Conservation (phyloP, 768 basidiomycete species). For the Pholiota microspora region DNA sequence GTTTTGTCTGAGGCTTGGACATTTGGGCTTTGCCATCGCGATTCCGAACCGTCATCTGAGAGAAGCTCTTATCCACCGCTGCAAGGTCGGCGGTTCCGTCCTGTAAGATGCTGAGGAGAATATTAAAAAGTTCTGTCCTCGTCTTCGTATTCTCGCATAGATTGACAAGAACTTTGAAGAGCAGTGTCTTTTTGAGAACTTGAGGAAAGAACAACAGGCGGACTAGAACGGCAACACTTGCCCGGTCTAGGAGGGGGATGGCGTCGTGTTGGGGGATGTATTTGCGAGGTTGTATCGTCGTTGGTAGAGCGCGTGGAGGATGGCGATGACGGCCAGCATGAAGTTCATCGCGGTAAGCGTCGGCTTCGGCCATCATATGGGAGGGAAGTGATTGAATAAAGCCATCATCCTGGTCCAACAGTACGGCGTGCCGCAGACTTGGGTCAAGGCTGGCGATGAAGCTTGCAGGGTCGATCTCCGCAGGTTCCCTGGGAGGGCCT, state of each 20-base stretch:
- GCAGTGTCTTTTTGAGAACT: slow-evolving; percentile 76
- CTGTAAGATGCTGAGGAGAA: slow-evolving; percentile 90
- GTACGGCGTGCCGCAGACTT: slow-evolving; percentile 83
- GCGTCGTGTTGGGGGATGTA: slow-evolving; percentile 71
- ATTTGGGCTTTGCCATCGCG: slow-evolving; percentile 43
- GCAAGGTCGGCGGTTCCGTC: slow-evolving; percentile 93
- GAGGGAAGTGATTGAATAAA: slow-evolving; percentile 81
- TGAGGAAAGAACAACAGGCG: slow-evolving; percentile 97
- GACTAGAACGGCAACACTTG: slow-evolving; percentile 84
- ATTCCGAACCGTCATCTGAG: slow-evolving; percentile 79
- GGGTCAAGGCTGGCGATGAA: slow-evolving; percentile 94
- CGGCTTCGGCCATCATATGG: slow-evolving; percentile 84
- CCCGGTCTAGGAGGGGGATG: slow-evolving; percentile 89
- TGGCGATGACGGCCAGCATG: slow-evolving; percentile 31
- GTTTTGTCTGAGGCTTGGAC: slow-evolving; percentile 67
- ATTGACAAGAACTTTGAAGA: slow-evolving; percentile 90
- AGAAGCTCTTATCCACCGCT: slow-evolving; percentile 90
- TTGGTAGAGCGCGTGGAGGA: slow-evolving; percentile 27
- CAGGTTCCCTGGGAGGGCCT: slow-evolving; percentile 51
- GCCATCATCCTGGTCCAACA: slow-evolving; percentile 85
- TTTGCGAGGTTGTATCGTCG: slow-evolving; percentile 42
- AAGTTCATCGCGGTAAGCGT: slow-evolving; percentile 60
- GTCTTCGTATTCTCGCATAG: slow-evolving; percentile 95
- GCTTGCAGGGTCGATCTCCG: slow-evolving; percentile 84
- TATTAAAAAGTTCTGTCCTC: slow-evolving; percentile 88